phyloP scores from a whole-genome alignment of 1,284 basidiomycete species.

The Rhizopogon hawkerae region DNA sequence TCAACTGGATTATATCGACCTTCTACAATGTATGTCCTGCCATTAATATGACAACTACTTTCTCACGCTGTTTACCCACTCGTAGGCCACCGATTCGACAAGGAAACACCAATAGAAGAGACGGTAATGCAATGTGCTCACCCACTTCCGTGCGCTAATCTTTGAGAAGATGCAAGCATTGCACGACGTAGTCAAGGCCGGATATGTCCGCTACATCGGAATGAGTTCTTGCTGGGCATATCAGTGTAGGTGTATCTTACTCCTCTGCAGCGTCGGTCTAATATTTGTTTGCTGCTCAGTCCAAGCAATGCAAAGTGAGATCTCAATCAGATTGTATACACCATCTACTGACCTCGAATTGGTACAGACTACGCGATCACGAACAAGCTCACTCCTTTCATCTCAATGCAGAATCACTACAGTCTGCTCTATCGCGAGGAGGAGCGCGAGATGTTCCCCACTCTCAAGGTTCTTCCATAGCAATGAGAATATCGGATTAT shows the following conservation, averaged over 20 bases:
- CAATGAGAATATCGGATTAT: conserved; percentile 16
- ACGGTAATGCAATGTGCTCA: conserved; percentile 16
- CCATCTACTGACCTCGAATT: neutral
- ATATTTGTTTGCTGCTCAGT: conserved; percentile 16
- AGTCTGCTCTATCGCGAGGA: conserved; percentile 45
- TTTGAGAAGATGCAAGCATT: conserved; percentile 44
- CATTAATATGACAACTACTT: neutral
- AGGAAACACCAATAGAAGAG: conserved; percentile 27
- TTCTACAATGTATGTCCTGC: conserved; percentile 44
- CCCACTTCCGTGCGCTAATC: neutral
- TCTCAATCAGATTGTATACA: neutral
- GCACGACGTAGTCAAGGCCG: conserved; percentile 46
- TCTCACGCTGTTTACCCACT: neutral
- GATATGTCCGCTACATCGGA: conserved; percentile 51
- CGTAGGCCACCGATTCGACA: conserved; percentile 24
- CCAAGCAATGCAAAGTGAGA: conserved; percentile 31
- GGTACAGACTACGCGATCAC: conserved; percentile 26
- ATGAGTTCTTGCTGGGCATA: conserved; percentile 39
- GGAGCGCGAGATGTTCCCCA: conserved; percentile 50
- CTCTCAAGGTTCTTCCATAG: conserved; percentile 20
- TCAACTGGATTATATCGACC: conserved; percentile 62
- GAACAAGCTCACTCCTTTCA: conserved; percentile 44
- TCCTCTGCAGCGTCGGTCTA: neutral
- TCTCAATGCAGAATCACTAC: conserved; percentile 53
- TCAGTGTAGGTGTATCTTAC: conserved; percentile 23